phyloP scores from a whole-genome alignment of 139 green algal genomes.

The Penium margaritaceum region DNA sequence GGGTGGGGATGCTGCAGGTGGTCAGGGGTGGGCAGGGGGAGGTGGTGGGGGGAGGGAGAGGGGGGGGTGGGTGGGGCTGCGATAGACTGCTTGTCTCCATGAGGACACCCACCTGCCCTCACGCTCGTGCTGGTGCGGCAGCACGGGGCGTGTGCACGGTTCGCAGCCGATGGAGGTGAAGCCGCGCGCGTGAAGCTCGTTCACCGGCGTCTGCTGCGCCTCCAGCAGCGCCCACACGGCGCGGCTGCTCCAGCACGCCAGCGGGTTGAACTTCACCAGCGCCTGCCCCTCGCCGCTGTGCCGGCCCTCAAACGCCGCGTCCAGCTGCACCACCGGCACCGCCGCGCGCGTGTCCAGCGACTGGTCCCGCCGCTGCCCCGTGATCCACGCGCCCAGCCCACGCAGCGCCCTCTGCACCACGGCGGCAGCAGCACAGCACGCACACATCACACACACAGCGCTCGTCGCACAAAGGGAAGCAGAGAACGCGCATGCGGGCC shows the following conservation, averaged over 20 bases:
- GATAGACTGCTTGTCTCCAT: no score
- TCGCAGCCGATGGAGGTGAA: conserved; percentile 95
- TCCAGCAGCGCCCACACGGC: conserved; percentile 96
- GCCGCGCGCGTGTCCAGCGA: conserved; percentile 78
- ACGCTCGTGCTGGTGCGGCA: conserved; percentile 91
- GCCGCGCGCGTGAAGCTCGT: conserved; percentile 79
- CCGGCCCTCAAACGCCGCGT: conserved; percentile 85
- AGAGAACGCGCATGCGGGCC: no score
- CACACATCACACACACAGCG: no score
- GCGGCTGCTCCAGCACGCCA: conserved; percentile 74
- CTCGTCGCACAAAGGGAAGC: no score
- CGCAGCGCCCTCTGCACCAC: conserved; percentile 79
- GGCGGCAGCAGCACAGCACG: no score
- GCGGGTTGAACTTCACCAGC: conserved; percentile 96
- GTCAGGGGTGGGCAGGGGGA: no score
- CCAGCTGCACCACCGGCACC: conserved; percentile 78
- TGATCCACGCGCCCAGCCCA: conserved; percentile 89
- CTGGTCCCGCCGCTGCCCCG: conserved; percentile 96
- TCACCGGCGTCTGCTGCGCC: conserved; percentile 85
- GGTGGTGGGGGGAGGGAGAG: no score
- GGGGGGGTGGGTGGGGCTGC: no score
- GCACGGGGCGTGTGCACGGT: conserved; percentile 85
- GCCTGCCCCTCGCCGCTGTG: conserved; percentile 65
- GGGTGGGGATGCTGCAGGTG: no score
- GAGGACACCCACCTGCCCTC: conserved; percentile 92